Conservation (phyloP, 83 land plant species). For the Picea abies region DNA sequence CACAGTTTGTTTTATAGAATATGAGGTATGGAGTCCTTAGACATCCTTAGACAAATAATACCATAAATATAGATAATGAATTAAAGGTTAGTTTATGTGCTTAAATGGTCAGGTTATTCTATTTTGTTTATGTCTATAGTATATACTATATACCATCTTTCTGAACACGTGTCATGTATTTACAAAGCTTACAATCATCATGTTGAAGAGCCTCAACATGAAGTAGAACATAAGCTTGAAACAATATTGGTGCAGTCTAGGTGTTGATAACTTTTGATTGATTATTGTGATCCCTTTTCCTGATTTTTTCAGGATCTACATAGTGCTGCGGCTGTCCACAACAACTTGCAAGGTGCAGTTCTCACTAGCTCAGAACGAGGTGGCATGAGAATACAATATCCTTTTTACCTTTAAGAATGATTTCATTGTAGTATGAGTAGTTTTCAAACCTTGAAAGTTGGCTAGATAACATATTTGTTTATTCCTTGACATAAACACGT, state of each 20-base stretch:
- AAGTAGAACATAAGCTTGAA: background rate
- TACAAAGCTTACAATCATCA: background rate
- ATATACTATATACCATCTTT: background rate
- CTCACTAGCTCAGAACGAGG: slow-evolving; percentile 94
- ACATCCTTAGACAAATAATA: too few relatives aligned
- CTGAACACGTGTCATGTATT: background rate
- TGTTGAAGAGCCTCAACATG: background rate
- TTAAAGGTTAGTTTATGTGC: background rate
- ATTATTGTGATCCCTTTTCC: background rate
- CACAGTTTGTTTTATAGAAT: slow-evolving; percentile 99
- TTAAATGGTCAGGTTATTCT: background rate
- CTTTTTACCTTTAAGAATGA: slow-evolving; percentile 34
- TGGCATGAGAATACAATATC: slow-evolving; percentile 99
- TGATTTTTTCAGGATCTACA: slow-evolving; percentile 76
- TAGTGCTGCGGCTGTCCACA: slow-evolving; percentile 88
- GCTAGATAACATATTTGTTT: slow-evolving; percentile 1
- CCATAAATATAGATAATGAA: too few relatives aligned
- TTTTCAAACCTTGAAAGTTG: background rate
- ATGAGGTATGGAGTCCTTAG: slow-evolving; percentile 58
- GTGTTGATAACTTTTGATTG: background rate
- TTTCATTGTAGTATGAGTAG: background rate
- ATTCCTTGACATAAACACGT: slow-evolving; percentile 58
- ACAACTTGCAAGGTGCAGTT: slow-evolving; percentile 94
- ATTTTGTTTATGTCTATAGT: background rate
- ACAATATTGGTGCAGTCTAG: background rate